These are phyloP conservation scores for Penicillium sp. DNA, from an alignment of 2,329 filamentous ascomycete genomes.

Conservation along the genomic window DNA sequence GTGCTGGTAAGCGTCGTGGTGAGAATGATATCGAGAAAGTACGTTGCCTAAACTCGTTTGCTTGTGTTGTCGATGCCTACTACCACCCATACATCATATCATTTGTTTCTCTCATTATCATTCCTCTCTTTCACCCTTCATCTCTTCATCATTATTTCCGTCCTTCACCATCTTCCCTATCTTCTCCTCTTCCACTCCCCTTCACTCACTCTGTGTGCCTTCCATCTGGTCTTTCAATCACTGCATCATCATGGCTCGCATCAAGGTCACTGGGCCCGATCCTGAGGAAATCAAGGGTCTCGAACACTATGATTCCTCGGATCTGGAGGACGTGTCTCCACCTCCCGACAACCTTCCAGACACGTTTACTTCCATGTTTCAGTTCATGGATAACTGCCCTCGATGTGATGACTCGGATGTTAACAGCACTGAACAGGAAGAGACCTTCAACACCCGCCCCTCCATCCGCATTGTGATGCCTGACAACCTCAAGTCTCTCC, in stretches of 20 bases:
- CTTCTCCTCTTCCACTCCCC: too few relatives aligned
- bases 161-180: not conserved
- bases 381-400: not conserved
- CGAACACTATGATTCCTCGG: not conserved
- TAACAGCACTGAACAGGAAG: slow-evolving; percentile 59
- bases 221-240: not conserved
- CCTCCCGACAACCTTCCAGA: not conserved
- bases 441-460: slow-evolving; percentile 74
- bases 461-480: slow-evolving; percentile 82
- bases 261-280: too few relatives aligned
- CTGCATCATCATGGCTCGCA: not conserved
- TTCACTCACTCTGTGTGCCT: not conserved
- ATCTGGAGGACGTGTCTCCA: not conserved
- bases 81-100: not conserved
- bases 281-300: not conserved
- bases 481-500: slow-evolving; percentile 80
- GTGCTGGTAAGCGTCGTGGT: slow-evolving; percentile 43
- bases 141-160: not conserved
- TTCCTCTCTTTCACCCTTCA: not conserved
- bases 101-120: not conserved
- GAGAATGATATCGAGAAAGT: slow-evolving; percentile 49
- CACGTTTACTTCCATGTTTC: too few relatives aligned
- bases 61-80: not conserved
- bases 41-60: slow-evolving; percentile 6
- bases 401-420: not conserved